Conservation (phyloP, 352 stramenopile species). For the Phytophthora ohioensis region DNA sequence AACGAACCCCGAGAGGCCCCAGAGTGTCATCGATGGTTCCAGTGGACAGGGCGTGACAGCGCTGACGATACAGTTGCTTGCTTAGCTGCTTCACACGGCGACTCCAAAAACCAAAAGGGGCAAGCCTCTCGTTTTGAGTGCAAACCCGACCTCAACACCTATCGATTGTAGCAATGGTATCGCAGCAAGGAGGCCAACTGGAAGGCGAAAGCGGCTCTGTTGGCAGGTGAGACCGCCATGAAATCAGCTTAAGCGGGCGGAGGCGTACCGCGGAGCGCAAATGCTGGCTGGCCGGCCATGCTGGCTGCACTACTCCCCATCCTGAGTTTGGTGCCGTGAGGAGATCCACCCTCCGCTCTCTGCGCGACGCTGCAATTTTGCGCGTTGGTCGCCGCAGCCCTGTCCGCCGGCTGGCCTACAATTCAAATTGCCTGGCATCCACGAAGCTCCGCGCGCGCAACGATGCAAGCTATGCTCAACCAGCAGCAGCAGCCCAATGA, state of each 20-base stretch:
- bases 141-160: constrained; percentile 3
- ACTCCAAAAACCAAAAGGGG: constrained; percentile 19
- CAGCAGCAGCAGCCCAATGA: constrained; percentile 26
- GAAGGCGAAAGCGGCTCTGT: not conserved
- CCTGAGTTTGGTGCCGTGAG: constrained; percentile 38
- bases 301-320: constrained; percentile 36
- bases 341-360: constrained; percentile 37
- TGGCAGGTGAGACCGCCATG: constrained; percentile 10
- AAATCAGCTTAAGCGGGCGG: constrained; percentile 25
- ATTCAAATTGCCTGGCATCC: constrained; percentile 41
- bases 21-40: constrained; percentile 32
- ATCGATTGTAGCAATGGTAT: constrained; percentile 31
- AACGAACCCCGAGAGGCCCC: constrained; percentile 11
- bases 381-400: constrained; percentile 27
- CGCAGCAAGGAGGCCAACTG: constrained; percentile 11
- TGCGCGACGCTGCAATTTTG: constrained; percentile 30
- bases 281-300: constrained; percentile 11
- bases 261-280: not conserved
- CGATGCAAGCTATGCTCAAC: constrained; percentile 37
- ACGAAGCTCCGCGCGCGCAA: constrained; percentile 21
- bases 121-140: constrained; percentile 26
- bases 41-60: constrained; percentile 26
- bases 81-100: constrained; percentile 32
- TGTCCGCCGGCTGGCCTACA: constrained; percentile 34
- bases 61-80: constrained; percentile 45